phyloP scores from a whole-genome alignment of 805 yeast genomes.

The Candida hungchunana region DNA sequence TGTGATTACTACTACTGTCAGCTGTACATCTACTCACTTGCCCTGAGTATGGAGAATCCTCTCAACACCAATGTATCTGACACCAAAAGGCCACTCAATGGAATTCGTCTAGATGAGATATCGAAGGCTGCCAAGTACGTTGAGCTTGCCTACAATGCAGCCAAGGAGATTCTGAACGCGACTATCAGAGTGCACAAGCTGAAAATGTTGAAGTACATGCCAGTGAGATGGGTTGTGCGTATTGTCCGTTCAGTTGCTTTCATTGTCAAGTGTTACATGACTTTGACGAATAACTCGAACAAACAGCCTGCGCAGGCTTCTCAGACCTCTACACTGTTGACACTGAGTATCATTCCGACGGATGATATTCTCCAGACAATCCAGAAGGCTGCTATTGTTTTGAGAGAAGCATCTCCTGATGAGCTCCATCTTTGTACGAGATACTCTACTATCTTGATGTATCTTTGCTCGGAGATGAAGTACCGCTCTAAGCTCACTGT shows the following conservation, averaged over 20 bases:
- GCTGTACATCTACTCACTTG: slow-evolving; percentile 78
- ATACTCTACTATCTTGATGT: slow-evolving; percentile 73
- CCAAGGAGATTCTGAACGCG: slow-evolving; percentile 69
- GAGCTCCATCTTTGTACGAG: slow-evolving; percentile 80
- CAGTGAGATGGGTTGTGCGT: slow-evolving; percentile 88
- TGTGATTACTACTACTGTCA: slow-evolving; percentile 85
- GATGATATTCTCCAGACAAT: slow-evolving; percentile 68
- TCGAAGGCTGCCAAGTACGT: slow-evolving; percentile 72
- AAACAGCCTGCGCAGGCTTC: slow-evolving; percentile 32
- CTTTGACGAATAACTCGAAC: slow-evolving; percentile 38
- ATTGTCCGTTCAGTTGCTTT: slow-evolving; percentile 87
- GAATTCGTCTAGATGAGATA: slow-evolving; percentile 61
- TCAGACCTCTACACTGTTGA: slow-evolving; percentile 44
- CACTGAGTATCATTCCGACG: slow-evolving; percentile 56
- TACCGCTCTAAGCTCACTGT: slow-evolving; percentile 33
- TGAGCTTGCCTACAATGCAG: slow-evolving; percentile 77
- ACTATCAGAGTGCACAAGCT: slow-evolving; percentile 66
- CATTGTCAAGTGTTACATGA: slow-evolving; percentile 77
- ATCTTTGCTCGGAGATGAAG: slow-evolving; percentile 71
- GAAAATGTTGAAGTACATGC: slow-evolving; percentile 68
- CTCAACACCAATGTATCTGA: slow-evolving; percentile 15
- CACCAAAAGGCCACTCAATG: slow-evolving; percentile 22
- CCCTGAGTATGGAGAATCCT: slow-evolving; percentile 50
- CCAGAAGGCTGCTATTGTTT: slow-evolving; percentile 65
- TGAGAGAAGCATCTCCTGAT: slow-evolving; percentile 84